These are phyloP conservation scores for Fraxinus floribunda DNA, from an alignment of 305 asterid species.

Conservation along the genomic window DNA sequence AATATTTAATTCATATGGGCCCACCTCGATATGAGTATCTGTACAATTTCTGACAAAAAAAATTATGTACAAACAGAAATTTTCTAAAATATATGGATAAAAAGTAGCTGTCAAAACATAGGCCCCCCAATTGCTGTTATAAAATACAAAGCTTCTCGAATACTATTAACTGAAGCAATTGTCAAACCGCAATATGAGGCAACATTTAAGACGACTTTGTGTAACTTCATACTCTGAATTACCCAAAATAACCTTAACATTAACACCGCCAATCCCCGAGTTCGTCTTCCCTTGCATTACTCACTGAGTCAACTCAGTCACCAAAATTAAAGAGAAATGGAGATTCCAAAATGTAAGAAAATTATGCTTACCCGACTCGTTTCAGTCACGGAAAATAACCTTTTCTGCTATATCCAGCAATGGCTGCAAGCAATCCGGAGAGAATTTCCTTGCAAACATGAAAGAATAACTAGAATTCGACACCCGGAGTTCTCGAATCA, in stretches of 20 bases:
- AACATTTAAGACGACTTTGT: neutral
- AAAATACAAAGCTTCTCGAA: neutral
- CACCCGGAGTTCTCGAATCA: constrained; percentile 53
- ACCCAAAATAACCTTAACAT: neutral
- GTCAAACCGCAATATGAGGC: neutral
- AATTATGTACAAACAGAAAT: too few species aligned
- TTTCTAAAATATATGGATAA: neutral
- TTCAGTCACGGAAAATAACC: constrained; percentile 70
- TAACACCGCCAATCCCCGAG: neutral
- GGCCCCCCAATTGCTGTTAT: neutral
- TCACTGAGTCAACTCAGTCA: neutral
- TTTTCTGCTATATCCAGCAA: constrained; percentile 58
- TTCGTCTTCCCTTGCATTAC: neutral
- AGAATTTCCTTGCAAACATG: constrained; percentile 77
- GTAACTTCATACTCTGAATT: constrained; percentile 6
- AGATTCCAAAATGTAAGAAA: neutral
- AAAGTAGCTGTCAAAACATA: neutral
- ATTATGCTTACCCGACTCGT: constrained; percentile 30
- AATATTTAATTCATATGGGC: too few species aligned
- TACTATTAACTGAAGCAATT: neutral
- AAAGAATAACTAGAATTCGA: constrained; percentile 57
- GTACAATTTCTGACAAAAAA: too few species aligned
- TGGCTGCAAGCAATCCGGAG: constrained; percentile 71
- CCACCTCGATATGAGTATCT: too few species aligned
- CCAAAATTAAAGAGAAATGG: neutral